Percentiles rank a stretch among this genome's conserved stretches.
Conservation (phyloP, 768 basidiomycete species). For the Leccinum subgranulosum region DNA sequence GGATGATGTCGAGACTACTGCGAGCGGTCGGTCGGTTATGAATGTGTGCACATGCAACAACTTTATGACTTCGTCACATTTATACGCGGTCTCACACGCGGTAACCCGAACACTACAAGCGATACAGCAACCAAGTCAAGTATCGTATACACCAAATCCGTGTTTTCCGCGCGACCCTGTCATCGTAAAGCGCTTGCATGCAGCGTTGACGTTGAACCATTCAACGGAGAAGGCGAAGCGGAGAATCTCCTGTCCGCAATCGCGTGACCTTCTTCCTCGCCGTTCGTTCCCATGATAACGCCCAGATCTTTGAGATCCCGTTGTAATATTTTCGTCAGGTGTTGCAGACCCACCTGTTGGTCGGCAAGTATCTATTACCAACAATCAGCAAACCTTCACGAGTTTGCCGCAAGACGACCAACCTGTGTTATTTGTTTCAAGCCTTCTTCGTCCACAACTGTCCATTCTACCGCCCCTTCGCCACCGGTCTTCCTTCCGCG, state of each 20-base stretch:
- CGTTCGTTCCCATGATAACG: constrained; percentile 55
- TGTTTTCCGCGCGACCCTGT: constrained; percentile 3
- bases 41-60: constrained; percentile 4
- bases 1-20: not conserved
- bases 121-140: not conserved
- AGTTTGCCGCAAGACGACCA: constrained; percentile 13
- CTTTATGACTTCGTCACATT: constrained; percentile 6
- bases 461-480: constrained; percentile 59
- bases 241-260: constrained; percentile 16
- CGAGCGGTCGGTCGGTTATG: constrained; percentile 2
- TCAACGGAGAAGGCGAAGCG: constrained; percentile 18
- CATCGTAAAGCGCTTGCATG: constrained; percentile 26
- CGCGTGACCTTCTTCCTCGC: constrained; percentile 30
- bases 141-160: constrained; percentile 7
- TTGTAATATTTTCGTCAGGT: constrained; percentile 74
- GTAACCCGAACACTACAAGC: constrained; percentile 4
- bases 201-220: constrained; percentile 25
- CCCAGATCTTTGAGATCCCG: constrained; percentile 60
- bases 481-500: constrained; percentile 40
- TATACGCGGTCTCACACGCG: constrained; percentile 22
- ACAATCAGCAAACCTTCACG: not conserved
- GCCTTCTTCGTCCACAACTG: constrained; percentile 85
- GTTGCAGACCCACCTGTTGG: constrained; percentile 77
- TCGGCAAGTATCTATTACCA: constrained; percentile 62
- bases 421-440: constrained; percentile 75